Conservation (phyloP, 345 rosid species). For the Erodium maritimum region DNA sequence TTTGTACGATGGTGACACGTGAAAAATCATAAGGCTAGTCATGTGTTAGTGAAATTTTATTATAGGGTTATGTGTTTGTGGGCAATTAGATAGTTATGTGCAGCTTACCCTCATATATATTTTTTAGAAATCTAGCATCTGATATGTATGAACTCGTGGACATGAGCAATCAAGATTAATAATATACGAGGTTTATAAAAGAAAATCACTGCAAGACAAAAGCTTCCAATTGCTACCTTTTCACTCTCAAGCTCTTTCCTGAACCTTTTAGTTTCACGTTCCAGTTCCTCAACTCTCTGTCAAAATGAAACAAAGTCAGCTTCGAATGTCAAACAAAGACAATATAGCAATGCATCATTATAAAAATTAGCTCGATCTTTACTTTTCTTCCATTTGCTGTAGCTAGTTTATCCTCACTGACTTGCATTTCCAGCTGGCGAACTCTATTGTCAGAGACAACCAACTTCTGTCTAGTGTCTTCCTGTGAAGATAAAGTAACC, state of each 20-base stretch:
- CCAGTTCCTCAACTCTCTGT: slow-evolving; percentile 75
- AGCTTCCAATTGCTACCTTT: slow-evolving; percentile 50
- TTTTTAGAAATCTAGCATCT: not conserved
- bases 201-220: too few relatives aligned
- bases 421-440: slow-evolving; percentile 84
- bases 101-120: not conserved
- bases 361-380: slow-evolving; percentile 8
- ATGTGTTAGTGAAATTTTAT: too few relatives aligned
- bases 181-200: not conserved
- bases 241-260: slow-evolving; percentile 67
- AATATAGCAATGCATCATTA: slow-evolving; percentile 6
- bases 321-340: not conserved
- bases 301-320: slow-evolving; percentile 12
- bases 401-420: slow-evolving; percentile 56
- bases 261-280: slow-evolving; percentile 41
- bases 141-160: not conserved
- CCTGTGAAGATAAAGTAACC: slow-evolving; percentile 31
- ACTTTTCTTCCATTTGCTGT: slow-evolving; percentile 60
- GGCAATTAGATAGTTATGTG: too few relatives aligned
- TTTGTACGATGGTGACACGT: too few relatives aligned
- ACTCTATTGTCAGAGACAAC: slow-evolving; percentile 70
- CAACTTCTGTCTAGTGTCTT: slow-evolving; percentile 79
- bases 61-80: too few relatives aligned
- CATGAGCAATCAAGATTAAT: not conserved
- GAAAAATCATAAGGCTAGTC: too few relatives aligned